A percentile compares a stretch with the other conserved stretches of the same genome.
phyloP scores from a whole-genome alignment of 768 basidiomycete genomes.

The Trametes gibbosa region DNA sequence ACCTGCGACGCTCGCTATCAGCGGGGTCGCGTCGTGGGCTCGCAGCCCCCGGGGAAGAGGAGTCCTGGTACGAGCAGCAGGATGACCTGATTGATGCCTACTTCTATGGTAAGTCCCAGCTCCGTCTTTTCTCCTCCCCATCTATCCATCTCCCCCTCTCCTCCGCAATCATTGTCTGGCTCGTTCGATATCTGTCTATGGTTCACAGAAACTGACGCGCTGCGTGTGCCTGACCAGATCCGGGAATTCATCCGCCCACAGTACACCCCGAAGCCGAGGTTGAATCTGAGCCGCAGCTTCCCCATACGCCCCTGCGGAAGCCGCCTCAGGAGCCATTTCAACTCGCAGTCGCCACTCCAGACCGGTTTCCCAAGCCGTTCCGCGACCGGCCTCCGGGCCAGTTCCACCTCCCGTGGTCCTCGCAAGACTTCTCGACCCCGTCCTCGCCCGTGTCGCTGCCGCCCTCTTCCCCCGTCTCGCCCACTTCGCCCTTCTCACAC shows the following conservation, averaged over 20 bases:
- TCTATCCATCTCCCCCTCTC: neutral
- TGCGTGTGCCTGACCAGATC: slow-evolving; percentile 18
- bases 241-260: slow-evolving; percentile 17
- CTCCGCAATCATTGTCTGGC: neutral
- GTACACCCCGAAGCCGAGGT: slow-evolving; percentile 3
- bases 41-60: slow-evolving; percentile 17
- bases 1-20: slow-evolving; percentile 22
- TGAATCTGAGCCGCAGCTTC: neutral
- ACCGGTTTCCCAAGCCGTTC: slow-evolving; percentile 32
- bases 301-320: slow-evolving; percentile 9
- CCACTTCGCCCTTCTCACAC: neutral
- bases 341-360: slow-evolving; percentile 24
- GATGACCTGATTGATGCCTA: slow-evolving; percentile 41
- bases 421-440: slow-evolving; percentile 11
- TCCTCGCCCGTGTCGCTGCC: neutral
- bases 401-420: slow-evolving; percentile 30
- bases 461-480: neutral
- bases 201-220: neutral
- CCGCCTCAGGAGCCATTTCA: slow-evolving; percentile 22
- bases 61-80: slow-evolving; percentile 29
- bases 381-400: slow-evolving; percentile 28
- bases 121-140: neutral
- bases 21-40: slow-evolving; percentile 18
- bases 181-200: neutral
- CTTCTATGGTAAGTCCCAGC: slow-evolving; percentile 35